Percentiles rank a stretch among this genome's conserved stretches.
Evolutionary conservation across 805 yeast species (phyloP).

Genomic region (Monosporozyma yasuniensis): DNA sequence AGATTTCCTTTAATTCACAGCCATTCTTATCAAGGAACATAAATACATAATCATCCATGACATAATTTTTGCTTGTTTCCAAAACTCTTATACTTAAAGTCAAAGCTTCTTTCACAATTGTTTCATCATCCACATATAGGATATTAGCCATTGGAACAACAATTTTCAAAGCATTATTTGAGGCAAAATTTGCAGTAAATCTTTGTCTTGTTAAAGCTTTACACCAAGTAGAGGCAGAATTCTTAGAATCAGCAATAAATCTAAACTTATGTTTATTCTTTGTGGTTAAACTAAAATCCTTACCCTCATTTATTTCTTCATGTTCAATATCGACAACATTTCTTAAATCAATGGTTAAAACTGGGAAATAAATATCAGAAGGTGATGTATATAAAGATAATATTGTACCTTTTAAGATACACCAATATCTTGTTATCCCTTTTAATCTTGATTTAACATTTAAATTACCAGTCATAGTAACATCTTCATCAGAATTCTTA

Average conservation of each 20-base stretch:
- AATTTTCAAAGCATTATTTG: conserved; percentile 62
- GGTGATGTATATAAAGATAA: conserved; percentile 61
- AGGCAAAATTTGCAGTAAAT: conserved; percentile 57
- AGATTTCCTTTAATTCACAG: conserved; percentile 32
- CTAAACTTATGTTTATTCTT: conserved; percentile 44
- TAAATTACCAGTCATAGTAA: conserved; percentile 43
- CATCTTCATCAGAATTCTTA: conserved; percentile 32
- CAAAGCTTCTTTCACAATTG: conserved; percentile 47
- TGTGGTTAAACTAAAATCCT: conserved; percentile 52
- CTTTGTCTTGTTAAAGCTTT: conserved; percentile 64
- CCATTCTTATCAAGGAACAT: conserved; percentile 50
- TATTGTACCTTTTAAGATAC: conserved; percentile 59
- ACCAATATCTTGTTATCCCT: conserved; percentile 55
- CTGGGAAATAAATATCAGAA: conserved; percentile 79
- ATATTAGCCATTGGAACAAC: conserved; percentile 69
- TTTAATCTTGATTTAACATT: conserved; percentile 31
- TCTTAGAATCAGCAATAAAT: conserved; percentile 65
- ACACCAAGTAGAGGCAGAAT: conserved; percentile 75
- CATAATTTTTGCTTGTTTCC: conserved; percentile 44
- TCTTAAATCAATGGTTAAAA: conserved; percentile 61
- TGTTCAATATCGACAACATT: conserved; percentile 55
- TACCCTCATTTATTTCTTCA: conserved; percentile 6
- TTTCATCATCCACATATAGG: conserved; percentile 47
- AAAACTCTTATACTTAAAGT: conserved; percentile 54
- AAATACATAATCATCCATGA: conserved; percentile 61